phyloP scores from a whole-genome alignment of 441 rosid genomes.

The Populus hybrid region DNA sequence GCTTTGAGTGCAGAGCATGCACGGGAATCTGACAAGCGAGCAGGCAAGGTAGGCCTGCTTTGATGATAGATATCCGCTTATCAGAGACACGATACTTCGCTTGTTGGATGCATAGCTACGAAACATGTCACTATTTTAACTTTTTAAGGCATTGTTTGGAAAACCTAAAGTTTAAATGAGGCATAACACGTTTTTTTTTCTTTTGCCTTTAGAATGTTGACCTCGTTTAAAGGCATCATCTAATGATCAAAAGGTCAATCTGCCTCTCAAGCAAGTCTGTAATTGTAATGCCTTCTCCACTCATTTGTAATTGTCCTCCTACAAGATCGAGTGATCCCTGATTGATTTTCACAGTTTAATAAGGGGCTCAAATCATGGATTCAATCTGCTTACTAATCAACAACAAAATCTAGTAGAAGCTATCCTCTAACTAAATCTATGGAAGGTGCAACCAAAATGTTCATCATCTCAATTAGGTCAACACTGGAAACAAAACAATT shows the following conservation, averaged over 20 bases:
- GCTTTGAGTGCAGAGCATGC: neutral
- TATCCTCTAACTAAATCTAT: neutral
- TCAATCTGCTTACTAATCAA: neutral
- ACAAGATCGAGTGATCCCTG: neutral
- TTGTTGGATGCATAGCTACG: neutral
- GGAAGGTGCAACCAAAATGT: neutral
- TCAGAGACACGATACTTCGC: conserved; percentile 12
- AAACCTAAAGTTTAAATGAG: neutral
- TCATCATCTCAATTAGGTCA: neutral
- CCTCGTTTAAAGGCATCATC: neutral
- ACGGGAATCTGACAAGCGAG: neutral
- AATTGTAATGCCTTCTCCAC: neutral
- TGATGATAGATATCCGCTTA: neutral
- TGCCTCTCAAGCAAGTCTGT: neutral
- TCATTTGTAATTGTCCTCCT: neutral
- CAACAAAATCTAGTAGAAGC: neutral
- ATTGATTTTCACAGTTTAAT: neutral
- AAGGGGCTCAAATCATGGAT: neutral
- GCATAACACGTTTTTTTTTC: neutral
- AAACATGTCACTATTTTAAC: neutral
- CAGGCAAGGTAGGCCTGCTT: neutral
- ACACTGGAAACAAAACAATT: neutral
- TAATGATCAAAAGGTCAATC: neutral
- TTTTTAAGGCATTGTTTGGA: neutral
- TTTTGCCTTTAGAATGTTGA: neutral